Base-by-base conservation (phyloP, 768 basidiomycete species). In the Tephrocybe sp. region DNA sequence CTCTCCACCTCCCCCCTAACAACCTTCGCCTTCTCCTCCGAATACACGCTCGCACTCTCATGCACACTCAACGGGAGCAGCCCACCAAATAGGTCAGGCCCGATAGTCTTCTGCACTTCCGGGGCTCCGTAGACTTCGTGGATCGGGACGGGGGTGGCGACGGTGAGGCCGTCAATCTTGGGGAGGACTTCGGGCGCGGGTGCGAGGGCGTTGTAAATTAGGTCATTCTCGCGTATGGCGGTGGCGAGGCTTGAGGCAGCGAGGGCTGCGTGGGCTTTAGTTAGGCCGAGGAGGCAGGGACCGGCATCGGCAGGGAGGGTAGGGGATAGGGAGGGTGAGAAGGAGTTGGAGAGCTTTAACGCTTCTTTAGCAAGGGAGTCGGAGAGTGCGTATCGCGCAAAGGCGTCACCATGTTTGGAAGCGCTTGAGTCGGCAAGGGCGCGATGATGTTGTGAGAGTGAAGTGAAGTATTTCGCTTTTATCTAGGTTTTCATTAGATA, bases 21-120 rank as follows among this genome's bases (percentile, higher is more conserved):
- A 22, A 76, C 66, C 68, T 99, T 98, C 18, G 96, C 97, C 72
- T 98, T 98, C 71, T 99, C 97, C 67, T 99, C 97, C 0, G 93
- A 96, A 67, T 99, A 99, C 12, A 99, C 85, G 51, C 87, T 90
- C 12, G 96, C 96, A 55, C 89, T 90, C 69, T 98, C 95, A 64
- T 98, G 95, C 5, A 99, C 93, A 58, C 89, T 89, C 36, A 99
- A 73, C 11, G 97, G 97, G 27, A 99, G 79, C 4, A 99, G 80
- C 36, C 85, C 78, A 52, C 83, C 64, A 67, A 99, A 99, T 46
- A 98, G 76, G 67, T 98, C 96, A 15, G 83, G 82, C 1, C 97
- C 97, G 57, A 99, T 97, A 40, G 93, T 82, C 71, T 90, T 92
- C 65, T 97, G 92, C 15, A 98, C 94, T 8, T 98, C 94, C 0